Conservation (phyloP, 257 asterid genomes). For the Gynochthodes officinalis region DNA sequence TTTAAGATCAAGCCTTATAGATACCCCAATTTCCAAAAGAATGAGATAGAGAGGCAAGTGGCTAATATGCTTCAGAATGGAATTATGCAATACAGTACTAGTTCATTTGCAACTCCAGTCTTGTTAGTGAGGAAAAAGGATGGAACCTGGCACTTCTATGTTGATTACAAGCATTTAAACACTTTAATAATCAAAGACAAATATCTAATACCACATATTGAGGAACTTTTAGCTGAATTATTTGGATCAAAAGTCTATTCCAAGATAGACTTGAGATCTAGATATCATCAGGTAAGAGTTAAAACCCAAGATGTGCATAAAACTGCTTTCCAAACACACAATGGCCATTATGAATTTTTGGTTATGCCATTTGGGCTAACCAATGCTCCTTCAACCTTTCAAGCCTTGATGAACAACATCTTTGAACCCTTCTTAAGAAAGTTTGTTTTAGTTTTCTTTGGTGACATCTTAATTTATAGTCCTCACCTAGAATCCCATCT, state of each 20-base stretch:
- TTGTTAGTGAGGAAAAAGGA: too few species aligned
- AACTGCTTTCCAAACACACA: background rate
- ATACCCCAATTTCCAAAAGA: too few species aligned
- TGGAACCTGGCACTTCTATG: too few species aligned
- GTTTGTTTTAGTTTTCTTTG: background rate
- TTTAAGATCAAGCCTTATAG: too few species aligned
- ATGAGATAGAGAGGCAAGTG: too few species aligned
- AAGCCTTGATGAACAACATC: background rate
- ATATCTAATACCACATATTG: background rate
- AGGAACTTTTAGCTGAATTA: background rate
- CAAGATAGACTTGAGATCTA: background rate
- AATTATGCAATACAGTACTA: too few species aligned
- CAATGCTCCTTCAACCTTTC: background rate
- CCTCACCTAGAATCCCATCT: background rate
- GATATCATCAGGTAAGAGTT: background rate
- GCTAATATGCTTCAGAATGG: too few species aligned
- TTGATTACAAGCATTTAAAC: too few species aligned
- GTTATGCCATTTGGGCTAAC: background rate
- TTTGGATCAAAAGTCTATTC: background rate
- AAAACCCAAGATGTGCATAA: background rate
- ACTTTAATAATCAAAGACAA: background rate
- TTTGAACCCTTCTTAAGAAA: background rate
- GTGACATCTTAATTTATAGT: background rate
- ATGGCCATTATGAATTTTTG: background rate
- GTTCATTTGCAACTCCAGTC: too few species aligned